Evolutionary conservation across 257 asterid species (phyloP).

Genomic region (Solanum boliviense): DNA sequence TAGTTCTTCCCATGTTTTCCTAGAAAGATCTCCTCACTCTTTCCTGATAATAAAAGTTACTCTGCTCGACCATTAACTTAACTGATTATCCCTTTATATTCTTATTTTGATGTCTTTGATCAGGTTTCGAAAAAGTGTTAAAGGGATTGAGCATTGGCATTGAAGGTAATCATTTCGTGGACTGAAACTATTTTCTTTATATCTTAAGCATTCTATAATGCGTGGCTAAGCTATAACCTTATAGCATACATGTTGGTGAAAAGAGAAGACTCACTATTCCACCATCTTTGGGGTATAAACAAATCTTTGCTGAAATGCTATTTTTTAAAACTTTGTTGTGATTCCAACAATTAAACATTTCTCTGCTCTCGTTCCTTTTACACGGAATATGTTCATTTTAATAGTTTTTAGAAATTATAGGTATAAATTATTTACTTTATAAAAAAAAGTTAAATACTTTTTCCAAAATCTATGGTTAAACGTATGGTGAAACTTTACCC

Average conservation of each 20-base stretch:
- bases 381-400: not conserved
- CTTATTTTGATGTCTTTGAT: not conserved
- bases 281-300: constrained; percentile 47
- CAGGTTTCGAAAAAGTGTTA: constrained; percentile 31
- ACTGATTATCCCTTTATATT: not conserved
- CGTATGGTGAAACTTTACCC: not conserved
- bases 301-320: not conserved
- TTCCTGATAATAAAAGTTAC: not conserved
- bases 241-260: constrained; percentile 60
- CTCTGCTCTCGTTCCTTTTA: not conserved
- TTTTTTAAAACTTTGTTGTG: not conserved
- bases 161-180: constrained; percentile 23
- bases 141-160: constrained; percentile 57
- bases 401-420: not conserved
- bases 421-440: not conserved
- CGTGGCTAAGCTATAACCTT: not conserved
- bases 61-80: not conserved
- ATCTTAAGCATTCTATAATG: not conserved
- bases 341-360: not conserved
- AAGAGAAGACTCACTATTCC: constrained; percentile 57
- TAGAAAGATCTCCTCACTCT: not conserved
- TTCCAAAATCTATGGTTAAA: not conserved
- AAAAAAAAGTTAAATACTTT: too few species aligned
- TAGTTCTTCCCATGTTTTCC: not conserved
- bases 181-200: not conserved